Percentiles rank a stretch among this genome's conserved stretches.
phyloP scores from a whole-genome alignment of 2,329 filamentous ascomycete species.

The Triangularia setosa region DNA sequence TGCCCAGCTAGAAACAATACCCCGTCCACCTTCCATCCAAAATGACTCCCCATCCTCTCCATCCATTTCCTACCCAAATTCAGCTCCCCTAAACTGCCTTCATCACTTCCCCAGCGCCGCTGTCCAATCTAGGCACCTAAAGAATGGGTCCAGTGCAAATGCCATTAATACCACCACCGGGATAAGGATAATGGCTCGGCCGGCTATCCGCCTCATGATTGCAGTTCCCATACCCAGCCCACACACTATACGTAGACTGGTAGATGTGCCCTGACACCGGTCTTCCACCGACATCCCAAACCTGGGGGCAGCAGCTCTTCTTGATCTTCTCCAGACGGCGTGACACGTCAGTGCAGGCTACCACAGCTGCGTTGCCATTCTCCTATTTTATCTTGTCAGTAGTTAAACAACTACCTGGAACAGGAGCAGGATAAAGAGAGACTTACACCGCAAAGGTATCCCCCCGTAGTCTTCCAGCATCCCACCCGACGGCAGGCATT shows the following conservation, averaged over 20 bases:
- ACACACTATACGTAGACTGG: neutral
- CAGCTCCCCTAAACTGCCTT: too few relatives aligned
- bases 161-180: neutral
- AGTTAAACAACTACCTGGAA: neutral
- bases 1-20: too few relatives aligned
- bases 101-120: neutral
- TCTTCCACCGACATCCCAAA: neutral
- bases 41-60: too few relatives aligned
- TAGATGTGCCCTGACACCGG: neutral
- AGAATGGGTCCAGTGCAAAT: neutral
- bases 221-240: neutral
- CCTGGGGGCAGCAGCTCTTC: neutral
- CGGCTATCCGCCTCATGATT: neutral
- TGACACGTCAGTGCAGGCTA: neutral
- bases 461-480: neutral
- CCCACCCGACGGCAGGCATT: neutral
- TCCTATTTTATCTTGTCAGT: neutral
- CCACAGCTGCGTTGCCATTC: neutral
- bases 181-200: neutral
- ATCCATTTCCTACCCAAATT: too few relatives aligned
- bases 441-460: neutral
- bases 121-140: too few relatives aligned
- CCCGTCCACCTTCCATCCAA: too few relatives aligned
- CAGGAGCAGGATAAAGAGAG: neutral
- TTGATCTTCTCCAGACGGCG: neutral